phyloP scores from a whole-genome alignment of 78 protist genomes.

The Planoprotostelium fungivorum region DNA sequence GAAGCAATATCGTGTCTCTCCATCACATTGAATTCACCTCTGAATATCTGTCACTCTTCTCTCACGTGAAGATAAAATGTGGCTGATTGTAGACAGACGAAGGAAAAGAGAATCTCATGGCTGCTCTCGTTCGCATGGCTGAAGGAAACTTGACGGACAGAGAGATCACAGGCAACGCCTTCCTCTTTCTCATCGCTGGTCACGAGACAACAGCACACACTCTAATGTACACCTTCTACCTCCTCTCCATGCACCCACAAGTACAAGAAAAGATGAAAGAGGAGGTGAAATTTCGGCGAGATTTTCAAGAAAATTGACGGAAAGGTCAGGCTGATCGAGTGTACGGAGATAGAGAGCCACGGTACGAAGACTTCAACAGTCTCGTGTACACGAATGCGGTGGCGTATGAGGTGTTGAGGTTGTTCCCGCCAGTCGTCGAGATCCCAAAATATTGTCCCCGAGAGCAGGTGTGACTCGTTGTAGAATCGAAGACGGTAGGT shows the following conservation, averaged over 20 bases:
- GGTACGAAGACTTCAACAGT: background rate
- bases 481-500: background rate
- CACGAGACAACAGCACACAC: background rate
- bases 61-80: background rate
- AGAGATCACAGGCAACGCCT: background rate
- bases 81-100: background rate
- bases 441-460: background rate
- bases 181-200: background rate
- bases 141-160: background rate
- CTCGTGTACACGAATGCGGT: background rate
- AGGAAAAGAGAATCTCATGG: background rate
- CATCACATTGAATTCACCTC: no score
- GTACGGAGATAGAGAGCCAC: background rate
- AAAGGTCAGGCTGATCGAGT: background rate
- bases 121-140: background rate
- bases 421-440: background rate
- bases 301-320: no score
- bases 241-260: background rate
- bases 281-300: no score
- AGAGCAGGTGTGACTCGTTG: background rate
- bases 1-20: no score
- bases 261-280: background rate
- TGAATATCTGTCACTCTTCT: no score
- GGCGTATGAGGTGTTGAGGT: background rate
- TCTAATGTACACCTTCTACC: background rate